Evolutionary conservation across 805 yeast species (phyloP).

Genomic region (Myxozyma melibiosi): DNA sequence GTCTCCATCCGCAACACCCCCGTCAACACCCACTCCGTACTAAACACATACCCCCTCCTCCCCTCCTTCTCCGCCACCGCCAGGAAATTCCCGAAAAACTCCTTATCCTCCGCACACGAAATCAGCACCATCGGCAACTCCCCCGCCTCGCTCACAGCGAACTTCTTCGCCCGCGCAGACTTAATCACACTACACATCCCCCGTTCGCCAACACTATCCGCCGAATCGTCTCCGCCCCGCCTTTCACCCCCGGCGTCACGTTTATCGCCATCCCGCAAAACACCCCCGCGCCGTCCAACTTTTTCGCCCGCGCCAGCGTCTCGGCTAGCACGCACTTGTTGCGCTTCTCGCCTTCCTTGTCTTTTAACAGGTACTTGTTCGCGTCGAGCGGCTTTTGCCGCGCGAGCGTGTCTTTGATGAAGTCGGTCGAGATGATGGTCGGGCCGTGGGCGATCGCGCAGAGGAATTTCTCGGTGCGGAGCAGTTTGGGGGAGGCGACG

Average conservation of each 20-base stretch:
- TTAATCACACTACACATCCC: conserved; percentile 42
- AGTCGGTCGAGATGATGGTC: conserved; percentile 37
- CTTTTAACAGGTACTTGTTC: conserved; percentile 35
- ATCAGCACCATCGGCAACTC: conserved; percentile 28
- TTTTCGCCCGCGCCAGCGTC: conserved; percentile 35
- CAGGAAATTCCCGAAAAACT: conserved; percentile 19
- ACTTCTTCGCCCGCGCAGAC: conserved; percentile 32
- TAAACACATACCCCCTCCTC: conserved; percentile 13
- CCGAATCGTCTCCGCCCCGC: conserved; percentile 59
- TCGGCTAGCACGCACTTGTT: conserved; percentile 28
- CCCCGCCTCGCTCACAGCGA: conserved; percentile 6
- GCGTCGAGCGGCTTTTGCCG: conserved; percentile 28
- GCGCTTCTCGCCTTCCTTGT: conserved; percentile 41
- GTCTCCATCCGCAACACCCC: conserved; percentile 34
- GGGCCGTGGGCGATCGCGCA: conserved; percentile 60
- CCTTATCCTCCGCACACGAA: conserved; percentile 30
- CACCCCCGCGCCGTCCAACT: conserved; percentile 38
- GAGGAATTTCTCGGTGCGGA: conserved; percentile 86
- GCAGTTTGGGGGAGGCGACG: conserved; percentile 73
- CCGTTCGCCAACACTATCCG: conserved; percentile 67
- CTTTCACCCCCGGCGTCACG: conserved; percentile 60
- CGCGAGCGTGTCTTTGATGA: conserved; percentile 31
- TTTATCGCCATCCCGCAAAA: conserved; percentile 56
- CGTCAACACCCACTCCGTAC: conserved; percentile 36
- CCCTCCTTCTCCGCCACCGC: conserved; percentile 14